Conservation (phyloP, 2,329 filamentous ascomycete genomes). For the Fusarium anthophilum region DNA sequence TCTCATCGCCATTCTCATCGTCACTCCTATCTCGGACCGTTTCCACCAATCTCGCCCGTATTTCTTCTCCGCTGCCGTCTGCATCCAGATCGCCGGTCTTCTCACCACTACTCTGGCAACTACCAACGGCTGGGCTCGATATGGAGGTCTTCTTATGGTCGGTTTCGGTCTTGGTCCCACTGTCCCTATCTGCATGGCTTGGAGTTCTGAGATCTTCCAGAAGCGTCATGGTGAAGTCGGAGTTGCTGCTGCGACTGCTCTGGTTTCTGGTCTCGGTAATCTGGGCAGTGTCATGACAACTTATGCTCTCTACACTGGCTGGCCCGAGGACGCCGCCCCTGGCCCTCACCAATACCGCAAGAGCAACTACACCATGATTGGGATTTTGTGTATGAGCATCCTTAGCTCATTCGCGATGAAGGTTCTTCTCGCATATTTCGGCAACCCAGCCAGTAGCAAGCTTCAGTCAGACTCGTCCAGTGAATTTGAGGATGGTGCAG, state of each 20-base stretch:
- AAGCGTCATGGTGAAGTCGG: constrained; percentile 89
- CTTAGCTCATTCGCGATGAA: constrained; percentile 76
- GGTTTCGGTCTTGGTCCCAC: constrained; percentile 92
- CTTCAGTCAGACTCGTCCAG: constrained; percentile 53
- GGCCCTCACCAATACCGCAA: constrained; percentile 78
- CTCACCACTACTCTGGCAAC: constrained; percentile 80
- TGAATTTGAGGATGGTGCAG: constrained; percentile 68
- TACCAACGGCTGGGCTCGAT: constrained; percentile 79
- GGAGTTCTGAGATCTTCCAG: constrained; percentile 92
- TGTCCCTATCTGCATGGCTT: constrained; percentile 93
- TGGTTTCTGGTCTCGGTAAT: constrained; percentile 89
- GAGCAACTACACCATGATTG: constrained; percentile 90
- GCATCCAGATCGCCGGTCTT: constrained; percentile 84
- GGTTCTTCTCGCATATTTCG: constrained; percentile 67
- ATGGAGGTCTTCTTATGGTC: constrained; percentile 88
- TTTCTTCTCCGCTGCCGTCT: constrained; percentile 81
- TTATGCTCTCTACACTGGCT: constrained; percentile 88
- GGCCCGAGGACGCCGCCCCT: constrained; percentile 76
- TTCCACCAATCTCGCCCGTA: constrained; percentile 82
- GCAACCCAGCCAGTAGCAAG: constrained; percentile 62
- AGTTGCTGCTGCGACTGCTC: constrained; percentile 83
- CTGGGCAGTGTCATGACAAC: constrained; percentile 87
- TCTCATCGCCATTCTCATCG: constrained; percentile 83
- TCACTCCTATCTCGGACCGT: constrained; percentile 87
- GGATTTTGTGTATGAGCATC: constrained; percentile 82